Evolutionary conservation across 1,139 yeast species (phyloP), one percentile per base, ranked within the genome.

Genomic region (Debaryomyces coudertii): DNA sequence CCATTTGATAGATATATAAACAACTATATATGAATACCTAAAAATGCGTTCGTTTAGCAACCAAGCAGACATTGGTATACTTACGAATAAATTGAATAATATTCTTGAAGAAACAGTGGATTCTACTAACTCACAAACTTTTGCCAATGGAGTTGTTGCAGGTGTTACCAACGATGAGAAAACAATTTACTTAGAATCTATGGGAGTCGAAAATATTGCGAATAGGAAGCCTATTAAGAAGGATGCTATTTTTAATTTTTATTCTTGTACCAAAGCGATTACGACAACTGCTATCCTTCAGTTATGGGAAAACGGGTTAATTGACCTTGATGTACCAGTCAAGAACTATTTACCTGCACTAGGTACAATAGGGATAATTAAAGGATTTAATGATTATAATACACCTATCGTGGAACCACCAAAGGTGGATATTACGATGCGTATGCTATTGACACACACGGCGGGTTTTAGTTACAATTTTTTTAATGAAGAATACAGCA

Each of bases 251-350:
- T 40, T 58, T 37, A 43, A 51, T 2, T 37, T 43, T 15, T 58
- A 42, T 34, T 49, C 53, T 1, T 46, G 49, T 33, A 55, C 62
- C 27, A 58, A 60, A 44, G 48, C 59, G 3, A 50, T 60, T 29
- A 51, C 60, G 1, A 45, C 53, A 20, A 55, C 59, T 47, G 63
- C 61, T 5, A 44, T 55, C 7, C 48, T 60, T 9, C 54, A 53
- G 18, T 51, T 62, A 23, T 43, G 48, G 42, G 65, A 60, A 18
- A 51, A 49, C n/a, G 60, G 58, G 1, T 24, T 44, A 28, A 38
- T 62, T n/a, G 58, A 52, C n/a, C 45, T 60, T 34, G 62, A 59
- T 38, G 53, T 38, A 3, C 60, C 62, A 2, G 64, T 58, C 7
- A 53, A 56, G 31, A 46, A 47, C 11, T 58, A 59, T 45, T 49